Percentiles rank a stretch among this genome's conserved stretches.
Conservation (phyloP, 148 eudicot species). For the Rhododendron molle region DNA sequence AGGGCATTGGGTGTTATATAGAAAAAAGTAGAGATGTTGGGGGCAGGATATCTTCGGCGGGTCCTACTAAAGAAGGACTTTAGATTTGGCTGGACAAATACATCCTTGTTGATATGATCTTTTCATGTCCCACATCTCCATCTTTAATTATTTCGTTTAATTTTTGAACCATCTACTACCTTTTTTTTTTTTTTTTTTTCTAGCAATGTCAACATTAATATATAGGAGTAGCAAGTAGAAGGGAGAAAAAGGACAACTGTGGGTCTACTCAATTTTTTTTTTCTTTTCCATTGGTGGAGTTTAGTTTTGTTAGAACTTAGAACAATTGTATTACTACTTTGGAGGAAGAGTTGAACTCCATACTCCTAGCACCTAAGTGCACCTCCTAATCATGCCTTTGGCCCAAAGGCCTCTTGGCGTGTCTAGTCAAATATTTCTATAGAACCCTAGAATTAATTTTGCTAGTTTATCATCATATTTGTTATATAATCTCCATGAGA, state of each 20-base stretch:
- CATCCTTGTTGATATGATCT: conserved; percentile 17
- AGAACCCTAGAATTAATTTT: neutral
- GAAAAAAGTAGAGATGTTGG: conserved; percentile 7
- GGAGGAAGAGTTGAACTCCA: no score
- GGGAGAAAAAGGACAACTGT: neutral
- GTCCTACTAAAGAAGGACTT: conserved; percentile 21
- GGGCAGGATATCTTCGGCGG: conserved; percentile 22
- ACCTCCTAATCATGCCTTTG: no score
- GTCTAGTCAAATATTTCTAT: neutral
- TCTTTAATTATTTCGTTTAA: neutral
- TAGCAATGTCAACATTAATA: neutral
- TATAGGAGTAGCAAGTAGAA: neutral
- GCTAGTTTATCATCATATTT: neutral
- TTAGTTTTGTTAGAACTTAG: no score
- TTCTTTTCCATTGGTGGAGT: no score
- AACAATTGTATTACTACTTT: no score
- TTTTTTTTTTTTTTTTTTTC: neutral
- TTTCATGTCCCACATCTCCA: conserved; percentile 9
- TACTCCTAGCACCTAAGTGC: no score
- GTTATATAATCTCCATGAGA: neutral
- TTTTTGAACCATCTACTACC: neutral
- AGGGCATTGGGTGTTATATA: conserved; percentile 16
- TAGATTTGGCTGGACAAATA: conserved; percentile 25
- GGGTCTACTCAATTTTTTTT: neutral
- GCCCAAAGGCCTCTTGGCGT: no score